Percentiles rank a stretch among this genome's conserved stretches.
Evolutionary conservation across 352 stramenopile genomes (phyloP).

Genomic region (Phytophthora nicotianae): DNA sequence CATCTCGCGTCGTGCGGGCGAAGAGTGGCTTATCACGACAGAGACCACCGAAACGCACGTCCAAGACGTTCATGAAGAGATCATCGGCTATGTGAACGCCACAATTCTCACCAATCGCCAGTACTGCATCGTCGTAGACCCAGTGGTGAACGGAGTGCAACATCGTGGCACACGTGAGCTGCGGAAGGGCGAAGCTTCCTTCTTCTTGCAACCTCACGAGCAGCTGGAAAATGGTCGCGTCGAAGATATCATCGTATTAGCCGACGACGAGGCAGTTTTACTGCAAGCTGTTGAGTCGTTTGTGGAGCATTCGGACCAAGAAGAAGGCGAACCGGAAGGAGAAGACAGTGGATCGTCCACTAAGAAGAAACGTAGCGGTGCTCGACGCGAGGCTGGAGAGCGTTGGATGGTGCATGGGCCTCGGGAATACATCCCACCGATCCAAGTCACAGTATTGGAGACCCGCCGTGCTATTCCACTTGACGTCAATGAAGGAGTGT

Average conservation of each 20-base stretch:
- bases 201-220: conserved; percentile 77
- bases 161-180: conserved; percentile 74
- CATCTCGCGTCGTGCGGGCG: conserved; percentile 68
- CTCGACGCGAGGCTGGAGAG: conserved; percentile 67
- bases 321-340: conserved; percentile 17
- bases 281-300: conserved; percentile 75
- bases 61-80: conserved; percentile 78
- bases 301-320: conserved; percentile 39
- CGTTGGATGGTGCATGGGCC: conserved; percentile 86
- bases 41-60: conserved; percentile 79
- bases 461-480: conserved; percentile 79
- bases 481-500: conserved; percentile 81
- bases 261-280: conserved; percentile 80
- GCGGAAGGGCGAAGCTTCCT: conserved; percentile 71
- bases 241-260: conserved; percentile 70
- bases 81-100: conserved; percentile 61
- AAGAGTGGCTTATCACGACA: conserved; percentile 81
- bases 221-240: conserved; percentile 63
- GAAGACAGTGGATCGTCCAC: conserved; percentile 15
- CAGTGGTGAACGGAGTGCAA: conserved; percentile 66
- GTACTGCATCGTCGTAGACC: conserved; percentile 83
- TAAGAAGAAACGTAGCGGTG: conserved; percentile 22
- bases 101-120: conserved; percentile 82
- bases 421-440: conserved; percentile 79
- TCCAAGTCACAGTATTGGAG: conserved; percentile 78